Conservation (phyloP, 176 grass and related monocot species). For the Eleusine coracana region DNA sequence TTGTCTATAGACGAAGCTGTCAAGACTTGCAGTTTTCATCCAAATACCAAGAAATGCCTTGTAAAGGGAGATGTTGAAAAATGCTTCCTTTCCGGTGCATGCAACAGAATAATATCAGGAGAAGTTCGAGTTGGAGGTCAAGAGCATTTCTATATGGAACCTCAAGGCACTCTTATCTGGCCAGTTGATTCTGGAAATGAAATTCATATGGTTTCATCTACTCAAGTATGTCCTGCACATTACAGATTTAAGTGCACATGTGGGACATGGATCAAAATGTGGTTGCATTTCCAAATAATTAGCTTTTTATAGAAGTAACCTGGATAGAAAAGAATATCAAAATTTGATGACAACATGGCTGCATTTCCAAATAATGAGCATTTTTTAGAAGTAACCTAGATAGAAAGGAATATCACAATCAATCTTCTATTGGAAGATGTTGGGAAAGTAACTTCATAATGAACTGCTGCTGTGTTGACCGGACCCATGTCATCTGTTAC, state of each 20-base stretch:
- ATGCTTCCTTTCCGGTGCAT: constrained; percentile 65
- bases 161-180: constrained; percentile 83
- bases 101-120: constrained; percentile 73
- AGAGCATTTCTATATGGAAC: constrained; percentile 98
- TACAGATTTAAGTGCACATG: constrained; percentile 16
- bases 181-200: constrained; percentile 96
- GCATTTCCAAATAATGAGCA: not conserved
- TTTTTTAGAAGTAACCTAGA: constrained; percentile 1
- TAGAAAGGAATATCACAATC: not conserved
- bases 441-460: constrained; percentile 9
- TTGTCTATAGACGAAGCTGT: constrained; percentile 88
- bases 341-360: not conserved
- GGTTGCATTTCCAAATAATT: constrained; percentile 2
- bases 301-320: not conserved
- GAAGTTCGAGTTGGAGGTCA: constrained; percentile 84
- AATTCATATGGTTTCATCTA: constrained; percentile 98
- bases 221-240: constrained; percentile 70
- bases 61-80: constrained; percentile 78
- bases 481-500: not conserved
- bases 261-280: not conserved
- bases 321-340: constrained; percentile 6
- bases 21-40: constrained; percentile 69
- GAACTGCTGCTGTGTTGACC: not conserved
- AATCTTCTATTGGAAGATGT: constrained; percentile 13
- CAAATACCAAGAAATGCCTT: constrained; percentile 73